A percentile compares a stretch with the other conserved stretches of the same genome.
Evolutionary conservation across 2,329 filamentous ascomycete species (phyloP).

Genomic region (Elsinoe arachidis): DNA sequence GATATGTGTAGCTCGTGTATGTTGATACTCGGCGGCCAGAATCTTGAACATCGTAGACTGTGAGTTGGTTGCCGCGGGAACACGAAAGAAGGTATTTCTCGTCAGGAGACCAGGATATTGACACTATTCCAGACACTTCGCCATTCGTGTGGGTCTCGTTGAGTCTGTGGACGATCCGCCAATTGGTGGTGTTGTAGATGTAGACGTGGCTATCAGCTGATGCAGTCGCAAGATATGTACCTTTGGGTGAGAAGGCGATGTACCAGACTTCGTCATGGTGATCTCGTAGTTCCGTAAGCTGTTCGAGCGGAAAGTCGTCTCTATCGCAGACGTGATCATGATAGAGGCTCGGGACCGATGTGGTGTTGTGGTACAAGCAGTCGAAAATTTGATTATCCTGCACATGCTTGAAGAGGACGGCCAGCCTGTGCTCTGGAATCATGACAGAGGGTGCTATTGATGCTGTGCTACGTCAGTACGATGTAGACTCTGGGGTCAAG

Average conservation of each 20-base stretch:
- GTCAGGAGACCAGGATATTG: constrained; percentile 86
- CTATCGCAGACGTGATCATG: constrained; percentile 78
- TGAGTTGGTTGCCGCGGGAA: constrained; percentile 34
- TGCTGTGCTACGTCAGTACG: constrained; percentile 40
- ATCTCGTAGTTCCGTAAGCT: constrained; percentile 60
- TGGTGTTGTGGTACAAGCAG: constrained; percentile 83
- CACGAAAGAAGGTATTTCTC: constrained; percentile 80
- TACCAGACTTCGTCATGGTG: constrained; percentile 86
- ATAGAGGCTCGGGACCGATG: constrained; percentile 72
- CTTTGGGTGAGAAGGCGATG: constrained; percentile 81
- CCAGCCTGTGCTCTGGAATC: constrained; percentile 86
- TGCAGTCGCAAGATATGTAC: constrained; percentile 70
- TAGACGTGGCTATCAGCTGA: constrained; percentile 66
- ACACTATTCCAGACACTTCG: constrained; percentile 54
- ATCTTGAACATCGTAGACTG: constrained; percentile 25
- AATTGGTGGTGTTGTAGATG: constrained; percentile 71
- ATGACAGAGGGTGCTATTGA: constrained; percentile 94
- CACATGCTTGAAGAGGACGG: constrained; percentile 69
- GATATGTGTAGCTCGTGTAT: constrained; percentile 66
- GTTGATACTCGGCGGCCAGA: constrained; percentile 49
- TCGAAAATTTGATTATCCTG: constrained; percentile 74
- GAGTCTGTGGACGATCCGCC: constrained; percentile 55
- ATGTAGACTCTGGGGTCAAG: constrained; percentile 3
- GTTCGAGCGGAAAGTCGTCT: constrained; percentile 66
- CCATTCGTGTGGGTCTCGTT: constrained; percentile 48